Base-by-base conservation (phyloP, 176 grass and related monocot genomes). In the Areca catechu region DNA sequence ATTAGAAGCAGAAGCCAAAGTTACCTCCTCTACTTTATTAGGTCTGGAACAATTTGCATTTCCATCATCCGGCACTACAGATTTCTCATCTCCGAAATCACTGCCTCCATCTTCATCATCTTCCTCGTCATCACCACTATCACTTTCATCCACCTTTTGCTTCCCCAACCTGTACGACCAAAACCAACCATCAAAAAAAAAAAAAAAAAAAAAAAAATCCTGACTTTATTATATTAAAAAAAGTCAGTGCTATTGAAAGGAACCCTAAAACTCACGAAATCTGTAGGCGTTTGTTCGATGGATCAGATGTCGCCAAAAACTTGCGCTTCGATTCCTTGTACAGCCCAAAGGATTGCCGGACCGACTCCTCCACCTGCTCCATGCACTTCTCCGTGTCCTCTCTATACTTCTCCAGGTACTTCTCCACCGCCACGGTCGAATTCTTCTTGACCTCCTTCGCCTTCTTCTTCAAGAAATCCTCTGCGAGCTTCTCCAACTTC, bases 391-490 rank as follows among this genome's bases (percentile, higher is more conserved):
- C 83, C 0, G 93, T 66, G 65, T 92, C 87, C 81, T 82, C 80
- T 9, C 81, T 79, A 27, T 75, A 98, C 70, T 98, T 92, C 72
- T 91, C 83, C 2, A 98, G 62, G 70, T 91, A 98, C 30, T 92
- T 98, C 49, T 92, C 84, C n/a, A 98, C 93, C 53, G 80, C 87
- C 28, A 10, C 34, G 65, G 24, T 53, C 0, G 80, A 77, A 30
- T 56, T 78, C 55, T 24, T 77, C 19, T 61, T 66, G 57, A 27
- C 81, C 63, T 92, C 87, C 66, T 98, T 98, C 4, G 93, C 75
- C 66, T 88, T 92, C 70, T 98, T 98, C 58, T 78, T 88, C 28
- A 98, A 66, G 61, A 92, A 98, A 60, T 92, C 52, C 62, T 92
- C 87, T 2, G 83, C 87, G 3, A 98, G 76, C 23, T 92, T 92